Evolutionary conservation across 1,139 yeast species (phyloP), one percentile per base, ranked within the genome.

Genomic region (Scheffersomyces cryptocercus): DNA sequence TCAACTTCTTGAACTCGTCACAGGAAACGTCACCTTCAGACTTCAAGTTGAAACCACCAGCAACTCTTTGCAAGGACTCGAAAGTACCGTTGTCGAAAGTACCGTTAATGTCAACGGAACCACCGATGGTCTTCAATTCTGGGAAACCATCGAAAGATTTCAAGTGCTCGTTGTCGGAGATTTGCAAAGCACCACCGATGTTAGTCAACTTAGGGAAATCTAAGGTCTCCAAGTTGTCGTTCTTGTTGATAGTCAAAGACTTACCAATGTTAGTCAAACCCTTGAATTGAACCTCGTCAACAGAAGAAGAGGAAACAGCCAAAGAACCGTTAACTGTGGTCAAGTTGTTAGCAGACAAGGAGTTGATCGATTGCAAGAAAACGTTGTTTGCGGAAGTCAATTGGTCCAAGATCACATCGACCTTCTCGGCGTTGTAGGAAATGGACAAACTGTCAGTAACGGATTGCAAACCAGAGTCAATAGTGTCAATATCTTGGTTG

Each of bases 41-140:
- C 65, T 85, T 85, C 65, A 93, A 77, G 62, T 74, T 73, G 73
- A 91, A 95, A 68, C 96, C 97, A 80, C 99, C 99, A 67, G 82
- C 80, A 62, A 93, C 96, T 61, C 85, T 80, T 58, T 70, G 74
- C 67, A 93, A 81, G 36, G 80, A 62, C 55, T 84, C 81, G 67
- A 93, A 79, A 52, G 88, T 73, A 65, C 95, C 93, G 62, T 84
- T 79, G 66, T 82, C 76, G 72, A 91, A 89, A 67, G 80, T 71
- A 77, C 99, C 99, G 55, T 69, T 70, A 54, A 90, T 74, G 67
- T 77, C 77, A 59, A 93, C 82, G 58, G 98, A 91, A 78, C 98
- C 98, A 64, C 87, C 88, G 60, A 93, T 81, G 49, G 85, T 68
- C 65, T 76, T 68, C 63, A 93, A 79, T 58, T 77, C 67, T 57